Conservation (phyloP, 768 basidiomycete genomes). For the Gloeophyllum trabeum region DNA sequence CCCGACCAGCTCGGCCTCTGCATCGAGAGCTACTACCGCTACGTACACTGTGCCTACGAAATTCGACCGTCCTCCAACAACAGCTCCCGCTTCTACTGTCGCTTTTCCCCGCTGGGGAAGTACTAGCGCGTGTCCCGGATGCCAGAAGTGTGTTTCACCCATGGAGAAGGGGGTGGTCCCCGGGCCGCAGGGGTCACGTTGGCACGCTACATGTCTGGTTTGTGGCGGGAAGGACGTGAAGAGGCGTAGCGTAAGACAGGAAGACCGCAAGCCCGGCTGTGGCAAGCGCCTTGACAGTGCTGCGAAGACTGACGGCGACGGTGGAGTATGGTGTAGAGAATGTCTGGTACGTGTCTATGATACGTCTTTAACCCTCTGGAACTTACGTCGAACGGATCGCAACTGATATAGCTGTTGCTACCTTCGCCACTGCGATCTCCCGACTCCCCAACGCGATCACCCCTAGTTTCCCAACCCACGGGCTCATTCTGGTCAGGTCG, state of each 20-base stretch:
- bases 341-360: constrained; percentile 59
- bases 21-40: constrained; percentile 7
- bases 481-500: constrained; percentile 19
- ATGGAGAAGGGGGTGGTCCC: constrained; percentile 85
- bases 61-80: constrained; percentile 26
- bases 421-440: constrained; percentile 36
- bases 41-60: constrained; percentile 23
- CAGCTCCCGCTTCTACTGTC: constrained; percentile 22
- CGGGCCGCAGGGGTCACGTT: constrained; percentile 71
- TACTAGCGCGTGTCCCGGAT: constrained; percentile 61
- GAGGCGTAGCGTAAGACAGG: constrained; percentile 23
- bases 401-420: constrained; percentile 43
- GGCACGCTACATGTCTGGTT: constrained; percentile 70
- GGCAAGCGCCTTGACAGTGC: constrained; percentile 78
- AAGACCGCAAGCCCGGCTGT: constrained; percentile 61
- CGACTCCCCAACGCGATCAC: constrained; percentile 40
- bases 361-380: too few relatives aligned
- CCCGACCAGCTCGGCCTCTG: constrained; percentile 6
- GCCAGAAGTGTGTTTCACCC: constrained; percentile 57
- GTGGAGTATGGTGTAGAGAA: constrained; percentile 76
- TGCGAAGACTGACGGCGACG: constrained; percentile 60
- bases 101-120: constrained; percentile 47
- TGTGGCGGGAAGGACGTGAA: constrained; percentile 61
- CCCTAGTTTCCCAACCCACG: constrained; percentile 34
- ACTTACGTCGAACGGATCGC: too few relatives aligned